Evolutionary conservation across 1,139 yeast species (phyloP), one percentile per base, ranked within the genome.

Genomic region (Saccharomyces pastorianus): DNA sequence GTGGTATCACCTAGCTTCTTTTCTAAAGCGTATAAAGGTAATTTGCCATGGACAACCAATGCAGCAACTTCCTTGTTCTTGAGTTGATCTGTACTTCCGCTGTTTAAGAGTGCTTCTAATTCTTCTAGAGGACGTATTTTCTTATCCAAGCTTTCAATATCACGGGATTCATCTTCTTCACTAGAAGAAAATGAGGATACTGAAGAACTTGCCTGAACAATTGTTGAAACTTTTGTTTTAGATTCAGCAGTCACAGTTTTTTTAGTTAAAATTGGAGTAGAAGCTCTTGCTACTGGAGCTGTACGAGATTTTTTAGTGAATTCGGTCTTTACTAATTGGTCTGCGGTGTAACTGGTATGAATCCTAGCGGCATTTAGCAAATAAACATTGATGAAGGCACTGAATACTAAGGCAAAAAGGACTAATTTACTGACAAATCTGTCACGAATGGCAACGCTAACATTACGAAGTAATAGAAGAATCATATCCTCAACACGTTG

Each of bases 21-120:
- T 71, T 93, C 99, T 60, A 95, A 79, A 0, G 98, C 96, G 69
- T 95, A 91, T 56, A 93, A 75, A 31, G 99, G 98, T 56, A 95
- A 74, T 66, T 88, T 88, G 42, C 96, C 96, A 13, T 80, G 73
- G n/a, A 82, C 78, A 47, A 87, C 91, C 59, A 93, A 79, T 2
- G 81, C 73, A 5, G 85, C 78, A 56, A 93, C 80, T 71, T 93
- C 96, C 50, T 81, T 84, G 68, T 93, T 82, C 54, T 74, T 74
- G 59, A 93, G 78, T 25, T 81, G 75, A 62, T 80, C 79, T 44
- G 88, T 81, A 47, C 82, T 77, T 28, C 98, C 98, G 1, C 80
- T 82, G 67, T 88, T 85, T 76, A 88, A 71, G 26, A 81, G 68
- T 14, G 76, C 76, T 49, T 79, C 75, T 58, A 90, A 78, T 58